These are phyloP conservation scores for Mycena vulgaris DNA, from an alignment of 768 basidiomycete genomes.

Conservation along the genomic window DNA sequence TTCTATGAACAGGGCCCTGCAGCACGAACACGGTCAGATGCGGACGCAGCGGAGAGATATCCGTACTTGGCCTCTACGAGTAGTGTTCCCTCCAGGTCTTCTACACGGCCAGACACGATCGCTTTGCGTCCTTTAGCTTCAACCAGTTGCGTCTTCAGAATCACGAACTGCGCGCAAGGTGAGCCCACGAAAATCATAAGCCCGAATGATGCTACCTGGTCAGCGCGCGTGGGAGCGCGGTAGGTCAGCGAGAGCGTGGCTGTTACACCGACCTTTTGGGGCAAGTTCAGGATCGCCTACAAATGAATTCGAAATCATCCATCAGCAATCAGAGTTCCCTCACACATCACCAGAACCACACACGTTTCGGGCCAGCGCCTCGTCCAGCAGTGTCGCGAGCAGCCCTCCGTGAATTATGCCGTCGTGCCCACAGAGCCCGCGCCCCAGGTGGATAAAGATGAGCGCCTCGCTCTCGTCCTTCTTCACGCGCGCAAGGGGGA, in stretches of 20 bases:
- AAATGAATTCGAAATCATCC: too few relatives aligned
- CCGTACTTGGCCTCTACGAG: constrained; percentile 25
- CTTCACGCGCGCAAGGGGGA: too few relatives aligned
- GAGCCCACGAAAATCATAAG: not conserved
- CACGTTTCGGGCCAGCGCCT: constrained; percentile 80
- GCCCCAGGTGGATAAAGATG: too few relatives aligned
- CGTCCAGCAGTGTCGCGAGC: constrained; percentile 9
- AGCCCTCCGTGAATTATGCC: not conserved
- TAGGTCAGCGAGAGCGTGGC: too few relatives aligned
- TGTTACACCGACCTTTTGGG: too few relatives aligned
- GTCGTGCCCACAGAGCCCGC: constrained; percentile 68
- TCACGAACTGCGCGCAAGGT: constrained; percentile 1
- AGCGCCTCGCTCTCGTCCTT: too few relatives aligned
- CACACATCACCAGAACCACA: constrained; percentile 46
- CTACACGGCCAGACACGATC: constrained; percentile 22
- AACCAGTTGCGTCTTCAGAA: constrained; percentile 10
- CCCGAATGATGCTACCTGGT: constrained; percentile 11
- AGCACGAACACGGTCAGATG: not conserved
- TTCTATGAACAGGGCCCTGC: constrained; percentile 22
- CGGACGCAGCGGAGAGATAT: too few relatives aligned
- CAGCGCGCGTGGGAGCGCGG: constrained; percentile 21
- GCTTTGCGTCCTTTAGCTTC: constrained; percentile 9
- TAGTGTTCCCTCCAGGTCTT: constrained; percentile 15
- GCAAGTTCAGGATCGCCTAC: too few relatives aligned
- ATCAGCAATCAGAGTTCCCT: too few relatives aligned